Evolutionary conservation across 805 yeast species (phyloP), one percentile per base, ranked within the genome.

Genomic region (Candida nonsorbophila): DNA sequence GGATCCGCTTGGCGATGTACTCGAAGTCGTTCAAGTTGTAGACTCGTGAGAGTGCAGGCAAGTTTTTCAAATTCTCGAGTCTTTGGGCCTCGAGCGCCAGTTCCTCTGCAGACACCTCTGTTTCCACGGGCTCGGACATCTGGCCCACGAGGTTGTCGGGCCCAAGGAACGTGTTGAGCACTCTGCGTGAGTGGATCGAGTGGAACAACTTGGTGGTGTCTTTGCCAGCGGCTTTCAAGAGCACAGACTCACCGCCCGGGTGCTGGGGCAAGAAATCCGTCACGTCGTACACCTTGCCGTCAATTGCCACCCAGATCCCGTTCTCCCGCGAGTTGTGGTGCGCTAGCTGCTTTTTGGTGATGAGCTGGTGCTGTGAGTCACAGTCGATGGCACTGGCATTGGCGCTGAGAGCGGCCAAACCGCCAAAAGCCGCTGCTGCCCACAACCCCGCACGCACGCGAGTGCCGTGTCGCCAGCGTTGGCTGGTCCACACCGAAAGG

Each of bases 281-380:
- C 29, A 90, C 88, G 48, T 90, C 80, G 54, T 88, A 90, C 18
- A 90, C 77, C 44, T 83, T 84, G 49, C 94, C 55, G 24, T 58
- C 43, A 27, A 62, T 48, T 1, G 45, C 52, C 4, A 59, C 51
- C 68, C 68, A 62, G n/a, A 43, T 29, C 9, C 37, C 34, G n/a
- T 34, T 25, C 6, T 31, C 27, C 4, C 16, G 3, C 2, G 27
- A 11, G 10, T 36, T 33, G 23, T 46, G 51, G 20, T 37, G 29
- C 12, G 34, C 11, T 10, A 46, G 30, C 26, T 46, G n/a, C n/a
- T n/a, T n/a, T n/a, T n/a, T n/a, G n/a, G n/a, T n/a, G n/a, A n/a
- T n/a, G n/a, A n/a, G n/a, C n/a, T n/a, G n/a, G n/a, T n/a, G n/a
- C n/a, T n/a, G n/a, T n/a, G n/a, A n/a, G n/a, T n/a, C n/a, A n/a